phyloP scores from a whole-genome alignment of 768 basidiomycete genomes.

The Lactarius sp. region DNA sequence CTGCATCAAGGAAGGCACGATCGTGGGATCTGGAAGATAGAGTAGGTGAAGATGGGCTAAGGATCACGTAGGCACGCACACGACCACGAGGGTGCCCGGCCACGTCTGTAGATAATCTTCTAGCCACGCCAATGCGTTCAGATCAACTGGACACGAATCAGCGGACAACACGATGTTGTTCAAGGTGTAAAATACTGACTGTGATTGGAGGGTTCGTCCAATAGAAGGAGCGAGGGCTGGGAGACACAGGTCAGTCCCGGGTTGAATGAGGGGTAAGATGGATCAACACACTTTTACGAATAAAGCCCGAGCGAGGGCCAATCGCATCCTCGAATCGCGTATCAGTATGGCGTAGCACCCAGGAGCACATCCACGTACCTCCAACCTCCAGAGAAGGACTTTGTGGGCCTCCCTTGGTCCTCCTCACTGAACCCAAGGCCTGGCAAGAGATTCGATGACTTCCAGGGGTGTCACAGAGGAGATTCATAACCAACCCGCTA shows the following conservation, averaged over 20 bases:
- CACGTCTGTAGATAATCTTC: slow-evolving; percentile 97
- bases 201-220: slow-evolving; percentile 97
- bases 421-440: slow-evolving; percentile 88
- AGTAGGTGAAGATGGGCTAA: neutral
- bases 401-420: slow-evolving; percentile 81
- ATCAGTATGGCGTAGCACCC: slow-evolving; percentile 1
- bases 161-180: neutral
- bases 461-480: neutral
- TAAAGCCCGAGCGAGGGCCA: slow-evolving; percentile 90
- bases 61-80: slow-evolving; percentile 47
- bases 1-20: slow-evolving; percentile 94
- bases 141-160: slow-evolving; percentile 52
- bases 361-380: slow-evolving; percentile 40
- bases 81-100: slow-evolving; percentile 87
- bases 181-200: slow-evolving; percentile 43
- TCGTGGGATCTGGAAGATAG: slow-evolving; percentile 75
- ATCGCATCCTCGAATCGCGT: slow-evolving; percentile 66
- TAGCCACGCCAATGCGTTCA: slow-evolving; percentile 96
- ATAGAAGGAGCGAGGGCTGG: slow-evolving; percentile 67
- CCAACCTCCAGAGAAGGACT: slow-evolving; percentile 95
- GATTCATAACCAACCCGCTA: slow-evolving; percentile 56
- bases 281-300: slow-evolving; percentile 74
- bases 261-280: neutral
- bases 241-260: slow-evolving; percentile 7
- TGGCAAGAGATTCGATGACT: slow-evolving; percentile 29